Evolutionary conservation across 257 asterid species (phyloP), one percentile per base, ranked within the genome.

Genomic region (Schizonepeta tenuifolia): DNA sequence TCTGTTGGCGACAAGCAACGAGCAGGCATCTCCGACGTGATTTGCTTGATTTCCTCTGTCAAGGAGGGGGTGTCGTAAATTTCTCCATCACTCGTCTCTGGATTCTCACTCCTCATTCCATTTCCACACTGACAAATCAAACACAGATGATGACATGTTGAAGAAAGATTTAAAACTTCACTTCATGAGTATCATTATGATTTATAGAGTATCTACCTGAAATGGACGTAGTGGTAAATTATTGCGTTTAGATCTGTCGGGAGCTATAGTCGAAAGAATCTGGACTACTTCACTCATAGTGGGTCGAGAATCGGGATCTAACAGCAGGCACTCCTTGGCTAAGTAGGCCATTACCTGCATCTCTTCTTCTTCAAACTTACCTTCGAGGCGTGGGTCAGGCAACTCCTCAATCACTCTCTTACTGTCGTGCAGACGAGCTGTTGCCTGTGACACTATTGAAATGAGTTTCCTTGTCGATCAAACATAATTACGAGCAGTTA

Each of bases 291-390:
- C 97, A 11, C 86, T 83, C 99, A 94, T 91, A 76, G 82, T 89
- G 46, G 99, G 99, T 75, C 98, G 92, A 73, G 92, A 86, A 70
- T 91, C 97, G 6, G 99, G 99, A 78, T 94, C 99, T 84, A 89
- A 56, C 33, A 91, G 74, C 38, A 94, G 86, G 76, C 99, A 94
- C 86, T 94, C 99, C 74, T 91, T 94, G 9, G 99, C 96, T 75
- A 94, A 80, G 81, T 89, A 94, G 73, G 96, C 95, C 95, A 94
- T 87, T 49, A 91, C 96, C 63, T 94, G 97, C 96, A 94, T 83
- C 81, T 95, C 99, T 67, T 95, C 99, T 69, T 86, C 90, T 60
- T 86, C 79, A 73, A 87, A 90, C 22, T 11, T 59, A 18, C 97
- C 97, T 67, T 84, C 75, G 49, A 95, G 72, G 47, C 76, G 79